Conservation (phyloP, 2,329 filamentous ascomycete species). For the Pseudonectria foliicola region DNA sequence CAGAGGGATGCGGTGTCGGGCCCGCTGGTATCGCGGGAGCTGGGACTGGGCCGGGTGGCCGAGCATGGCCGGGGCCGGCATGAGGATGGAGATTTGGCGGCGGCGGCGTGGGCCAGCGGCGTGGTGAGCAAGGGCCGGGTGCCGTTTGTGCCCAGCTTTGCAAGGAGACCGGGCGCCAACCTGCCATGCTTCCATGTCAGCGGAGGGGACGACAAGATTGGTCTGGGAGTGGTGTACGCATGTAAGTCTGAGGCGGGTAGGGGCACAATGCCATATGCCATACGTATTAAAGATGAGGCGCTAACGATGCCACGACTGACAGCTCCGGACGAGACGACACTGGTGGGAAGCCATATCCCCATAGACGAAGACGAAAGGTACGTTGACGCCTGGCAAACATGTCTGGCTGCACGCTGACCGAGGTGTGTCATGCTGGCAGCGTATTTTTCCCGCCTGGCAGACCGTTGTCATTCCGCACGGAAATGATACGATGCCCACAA, state of each 20-base stretch:
- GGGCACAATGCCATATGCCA: too few relatives aligned
- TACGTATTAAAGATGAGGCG: background rate
- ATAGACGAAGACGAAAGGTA: conserved; percentile 37
- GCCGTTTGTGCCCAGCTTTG: conserved; percentile 25
- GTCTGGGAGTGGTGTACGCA: conserved; percentile 36
- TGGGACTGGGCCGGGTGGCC: conserved; percentile 8
- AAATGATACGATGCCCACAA: conserved; percentile 32
- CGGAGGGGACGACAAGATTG: conserved; percentile 31
- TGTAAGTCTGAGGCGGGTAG: conserved; percentile 28
- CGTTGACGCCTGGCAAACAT: conserved; percentile 1
- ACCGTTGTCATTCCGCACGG: conserved; percentile 18
- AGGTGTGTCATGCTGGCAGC: too few relatives aligned
- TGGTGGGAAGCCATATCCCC: conserved; percentile 36
- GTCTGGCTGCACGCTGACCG: background rate
- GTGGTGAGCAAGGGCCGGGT: conserved; percentile 34
- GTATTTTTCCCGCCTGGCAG: conserved; percentile 6
- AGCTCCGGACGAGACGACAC: conserved; percentile 28
- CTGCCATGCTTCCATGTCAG: conserved; percentile 35
- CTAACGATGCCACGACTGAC: conserved; percentile 9
- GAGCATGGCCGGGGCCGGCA: conserved; percentile 15
- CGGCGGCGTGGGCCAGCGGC: conserved; percentile 32
- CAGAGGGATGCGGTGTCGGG: conserved; percentile 26
- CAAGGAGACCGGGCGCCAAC: conserved; percentile 22
- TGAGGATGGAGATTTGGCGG: conserved; percentile 19
- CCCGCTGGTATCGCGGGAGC: conserved; percentile 23